Conservation (phyloP, 2,329 filamentous ascomycete genomes). For the Rugonectria rugulosa region DNA sequence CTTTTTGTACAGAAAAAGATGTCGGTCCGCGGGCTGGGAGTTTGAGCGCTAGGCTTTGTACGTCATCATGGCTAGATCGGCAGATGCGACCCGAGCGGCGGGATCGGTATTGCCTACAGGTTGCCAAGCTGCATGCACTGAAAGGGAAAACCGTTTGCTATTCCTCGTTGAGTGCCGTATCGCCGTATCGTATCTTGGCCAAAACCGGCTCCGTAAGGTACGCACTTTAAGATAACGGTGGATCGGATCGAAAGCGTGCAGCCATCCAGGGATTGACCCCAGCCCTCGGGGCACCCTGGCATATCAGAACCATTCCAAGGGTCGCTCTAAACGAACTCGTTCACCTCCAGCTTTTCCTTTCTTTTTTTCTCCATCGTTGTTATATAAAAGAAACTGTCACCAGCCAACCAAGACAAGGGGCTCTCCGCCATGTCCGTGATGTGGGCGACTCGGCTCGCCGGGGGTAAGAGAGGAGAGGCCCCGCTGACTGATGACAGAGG, state of each 20-base stretch:
- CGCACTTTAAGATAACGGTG: constrained; percentile 12
- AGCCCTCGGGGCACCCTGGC: constrained; percentile 15
- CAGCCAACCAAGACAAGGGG: constrained; percentile 5
- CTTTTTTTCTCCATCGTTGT: constrained; percentile 4
- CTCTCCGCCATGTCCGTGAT: background rate
- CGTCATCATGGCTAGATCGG: background rate
- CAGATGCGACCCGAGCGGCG: constrained; percentile 13
- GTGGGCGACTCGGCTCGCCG: constrained; percentile 3
- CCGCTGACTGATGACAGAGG: constrained; percentile 13
- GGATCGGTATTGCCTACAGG: constrained; percentile 10
- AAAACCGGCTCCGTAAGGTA: no score
- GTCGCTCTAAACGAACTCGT: background rate
- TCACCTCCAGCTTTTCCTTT: background rate
- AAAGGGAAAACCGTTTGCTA: background rate
- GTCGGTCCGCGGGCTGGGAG: background rate
- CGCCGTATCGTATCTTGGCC: background rate
- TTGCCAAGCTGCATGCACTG: background rate
- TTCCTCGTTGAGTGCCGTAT: background rate
- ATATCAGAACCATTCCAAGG: background rate
- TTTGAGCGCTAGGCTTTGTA: background rate
- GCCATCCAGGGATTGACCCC: constrained; percentile 14
- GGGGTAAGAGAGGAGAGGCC: constrained; percentile 1
- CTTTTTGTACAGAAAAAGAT: background rate
- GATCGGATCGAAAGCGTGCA: constrained; percentile 12
- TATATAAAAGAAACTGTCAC: constrained; percentile 15